Evolutionary conservation across 352 stramenopile genomes (phyloP).

Genomic region (Halophytophthora polymorphica): DNA sequence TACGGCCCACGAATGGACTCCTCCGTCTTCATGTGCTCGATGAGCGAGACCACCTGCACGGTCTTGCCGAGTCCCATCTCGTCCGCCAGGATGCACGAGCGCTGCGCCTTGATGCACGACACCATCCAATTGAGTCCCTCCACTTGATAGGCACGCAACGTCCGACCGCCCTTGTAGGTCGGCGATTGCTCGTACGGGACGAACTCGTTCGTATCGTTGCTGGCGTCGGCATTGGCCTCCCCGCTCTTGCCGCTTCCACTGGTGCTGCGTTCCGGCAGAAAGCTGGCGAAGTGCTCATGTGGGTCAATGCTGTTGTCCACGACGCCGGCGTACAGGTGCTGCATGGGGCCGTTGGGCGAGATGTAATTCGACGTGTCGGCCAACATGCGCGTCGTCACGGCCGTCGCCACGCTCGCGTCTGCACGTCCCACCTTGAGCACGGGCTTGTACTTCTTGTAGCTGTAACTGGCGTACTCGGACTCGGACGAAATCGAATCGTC

Average conservation of each 20-base stretch:
- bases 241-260: constrained; percentile 15
- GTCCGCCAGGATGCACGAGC: constrained; percentile 87
- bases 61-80: constrained; percentile 95
- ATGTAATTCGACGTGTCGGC: constrained; percentile 61
- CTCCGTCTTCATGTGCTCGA: constrained; percentile 85
- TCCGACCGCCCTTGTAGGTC: constrained; percentile 84
- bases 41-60: constrained; percentile 93
- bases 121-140: constrained; percentile 90
- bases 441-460: constrained; percentile 61
- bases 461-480: constrained; percentile 69
- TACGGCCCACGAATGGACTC: constrained; percentile 82
- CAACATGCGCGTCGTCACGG: constrained; percentile 30
- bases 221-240: constrained; percentile 1
- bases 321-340: constrained; percentile 82
- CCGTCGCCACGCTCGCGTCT: constrained; percentile 22
- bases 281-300: constrained; percentile 87
- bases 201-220: constrained; percentile 59
- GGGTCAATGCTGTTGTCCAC: constrained; percentile 90
- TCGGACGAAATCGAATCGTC: constrained; percentile 24
- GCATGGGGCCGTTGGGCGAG: constrained; percentile 78
- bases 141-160: constrained; percentile 79
- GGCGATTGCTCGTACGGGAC: constrained; percentile 88
- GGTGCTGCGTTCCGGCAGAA: constrained; percentile 47
- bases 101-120: constrained; percentile 83
- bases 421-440: constrained; percentile 60